These are phyloP conservation scores for Phytophthora cryptogea DNA, from an alignment of 352 stramenopile species.

Conservation along the genomic window DNA sequence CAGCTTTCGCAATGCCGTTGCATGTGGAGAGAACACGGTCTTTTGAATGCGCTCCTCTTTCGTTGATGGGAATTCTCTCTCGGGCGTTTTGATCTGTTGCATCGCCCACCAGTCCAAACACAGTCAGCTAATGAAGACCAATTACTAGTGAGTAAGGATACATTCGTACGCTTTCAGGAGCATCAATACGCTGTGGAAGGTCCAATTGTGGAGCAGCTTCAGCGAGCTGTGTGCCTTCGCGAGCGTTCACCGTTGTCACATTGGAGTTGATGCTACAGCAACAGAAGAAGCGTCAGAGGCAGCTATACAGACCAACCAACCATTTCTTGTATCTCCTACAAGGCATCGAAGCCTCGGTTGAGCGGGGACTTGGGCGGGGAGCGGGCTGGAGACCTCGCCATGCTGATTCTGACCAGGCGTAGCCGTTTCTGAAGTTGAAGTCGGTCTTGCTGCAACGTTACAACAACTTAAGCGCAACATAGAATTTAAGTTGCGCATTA, in stretches of 20 bases:
- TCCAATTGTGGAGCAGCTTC: slow-evolving; percentile 78
- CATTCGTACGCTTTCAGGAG: slow-evolving; percentile 55
- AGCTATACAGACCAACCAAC: neutral
- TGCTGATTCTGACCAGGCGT: neutral
- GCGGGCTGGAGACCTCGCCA: slow-evolving; percentile 28
- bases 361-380: slow-evolving; percentile 60
- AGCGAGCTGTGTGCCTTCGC: slow-evolving; percentile 77
- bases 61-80: slow-evolving; percentile 47
- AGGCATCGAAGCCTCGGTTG: slow-evolving; percentile 27
- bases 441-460: neutral
- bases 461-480: neutral
- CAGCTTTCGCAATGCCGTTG: slow-evolving; percentile 54
- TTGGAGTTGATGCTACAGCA: slow-evolving; percentile 54
- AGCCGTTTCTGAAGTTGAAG: slow-evolving; percentile 32
- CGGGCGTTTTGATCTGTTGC: slow-evolving; percentile 75
- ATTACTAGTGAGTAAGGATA: neutral
- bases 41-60: slow-evolving; percentile 75
- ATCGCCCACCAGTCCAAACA: neutral
- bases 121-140: slow-evolving; percentile 1
- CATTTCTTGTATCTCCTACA: slow-evolving; percentile 11
- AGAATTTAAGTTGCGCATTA: slow-evolving; percentile 7
- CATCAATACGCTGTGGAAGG: slow-evolving; percentile 77
- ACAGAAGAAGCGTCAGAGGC: slow-evolving; percentile 6
- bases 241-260: slow-evolving; percentile 55
- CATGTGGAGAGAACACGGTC: slow-evolving; percentile 72